Conservation (phyloP, 805 yeast genomes). For the Schizosaccharomyces octosporus region DNA sequence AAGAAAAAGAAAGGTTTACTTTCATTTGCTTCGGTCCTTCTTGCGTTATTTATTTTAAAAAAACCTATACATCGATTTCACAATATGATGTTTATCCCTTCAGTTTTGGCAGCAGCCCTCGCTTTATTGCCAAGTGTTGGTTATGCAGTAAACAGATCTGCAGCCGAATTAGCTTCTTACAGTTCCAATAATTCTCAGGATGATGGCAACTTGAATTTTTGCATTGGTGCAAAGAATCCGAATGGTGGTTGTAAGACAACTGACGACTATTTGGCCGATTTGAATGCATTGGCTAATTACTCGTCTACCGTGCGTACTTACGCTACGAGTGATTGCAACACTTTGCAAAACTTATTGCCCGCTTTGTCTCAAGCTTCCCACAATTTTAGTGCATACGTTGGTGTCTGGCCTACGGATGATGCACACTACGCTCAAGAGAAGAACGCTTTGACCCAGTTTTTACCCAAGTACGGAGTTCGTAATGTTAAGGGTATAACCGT, state of each 20-base stretch:
- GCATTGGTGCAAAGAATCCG: constrained; percentile 9
- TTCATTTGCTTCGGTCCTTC: too few relatives aligned
- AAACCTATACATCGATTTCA: too few relatives aligned
- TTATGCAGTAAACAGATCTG: background rate
- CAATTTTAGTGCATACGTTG: constrained; percentile 54
- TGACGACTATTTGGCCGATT: constrained; percentile 44
- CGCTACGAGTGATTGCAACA: constrained; percentile 85
- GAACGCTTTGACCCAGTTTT: constrained; percentile 38
- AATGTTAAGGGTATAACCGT: constrained; percentile 60
- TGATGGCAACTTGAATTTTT: constrained; percentile 4
- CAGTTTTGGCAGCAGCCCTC: too few relatives aligned
- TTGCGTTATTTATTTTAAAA: too few relatives aligned
- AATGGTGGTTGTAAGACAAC: constrained; percentile 52
- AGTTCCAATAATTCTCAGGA: background rate
- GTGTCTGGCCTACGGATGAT: constrained; percentile 86
- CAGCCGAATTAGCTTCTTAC: background rate
- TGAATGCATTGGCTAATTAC: constrained; percentile 32
- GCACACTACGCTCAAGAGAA: constrained; percentile 54
- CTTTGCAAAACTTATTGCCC: constrained; percentile 62
- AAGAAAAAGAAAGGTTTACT: too few relatives aligned
- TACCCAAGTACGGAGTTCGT: constrained; percentile 41
- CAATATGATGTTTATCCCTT: too few relatives aligned
- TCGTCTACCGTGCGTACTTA: constrained; percentile 55
- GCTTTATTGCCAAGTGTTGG: background rate
- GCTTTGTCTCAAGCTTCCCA: constrained; percentile 25